These are phyloP conservation scores for Datisca glomerata DNA, from an alignment of 306 rosid species.

Conservation along the genomic window DNA sequence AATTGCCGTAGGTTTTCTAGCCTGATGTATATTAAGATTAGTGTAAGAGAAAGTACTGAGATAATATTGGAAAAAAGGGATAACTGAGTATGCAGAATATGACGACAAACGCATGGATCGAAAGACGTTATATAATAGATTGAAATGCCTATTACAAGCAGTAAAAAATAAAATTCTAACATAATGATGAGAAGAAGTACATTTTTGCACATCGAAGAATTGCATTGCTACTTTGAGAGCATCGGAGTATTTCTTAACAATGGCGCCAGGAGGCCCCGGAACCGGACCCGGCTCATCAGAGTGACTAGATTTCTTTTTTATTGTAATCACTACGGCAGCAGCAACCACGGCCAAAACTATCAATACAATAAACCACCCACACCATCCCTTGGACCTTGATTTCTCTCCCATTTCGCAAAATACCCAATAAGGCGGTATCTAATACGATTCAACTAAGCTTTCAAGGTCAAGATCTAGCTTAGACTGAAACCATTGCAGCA, in stretches of 20 bases:
- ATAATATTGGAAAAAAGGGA: too few species aligned
- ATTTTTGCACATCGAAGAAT: conserved; percentile 85
- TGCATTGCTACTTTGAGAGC: conserved; percentile 69
- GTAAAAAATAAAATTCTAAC: background rate
- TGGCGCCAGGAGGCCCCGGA: conserved; percentile 77
- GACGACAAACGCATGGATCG: background rate
- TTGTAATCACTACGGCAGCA: conserved; percentile 32
- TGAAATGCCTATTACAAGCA: too few species aligned
- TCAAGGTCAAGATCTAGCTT: conserved; percentile 26
- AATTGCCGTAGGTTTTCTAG: too few species aligned
- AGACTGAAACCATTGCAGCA: conserved; percentile 13
- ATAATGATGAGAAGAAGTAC: conserved; percentile 21
- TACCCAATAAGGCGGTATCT: conserved; percentile 3
- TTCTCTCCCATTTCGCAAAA: conserved; percentile 41
- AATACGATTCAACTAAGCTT: background rate
- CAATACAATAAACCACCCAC: conserved; percentile 56
- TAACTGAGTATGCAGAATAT: too few species aligned
- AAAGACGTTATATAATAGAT: background rate
- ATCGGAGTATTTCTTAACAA: conserved; percentile 42
- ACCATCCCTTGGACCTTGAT: conserved; percentile 47
- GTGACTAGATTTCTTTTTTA: conserved; percentile 35
- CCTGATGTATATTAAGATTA: too few species aligned
- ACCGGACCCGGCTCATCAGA: conserved; percentile 41
- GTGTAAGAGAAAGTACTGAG: too few species aligned
- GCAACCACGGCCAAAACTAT: conserved; percentile 45